phyloP scores from a whole-genome alignment of 805 yeast species.

The Nakazawaea ernobii region DNA sequence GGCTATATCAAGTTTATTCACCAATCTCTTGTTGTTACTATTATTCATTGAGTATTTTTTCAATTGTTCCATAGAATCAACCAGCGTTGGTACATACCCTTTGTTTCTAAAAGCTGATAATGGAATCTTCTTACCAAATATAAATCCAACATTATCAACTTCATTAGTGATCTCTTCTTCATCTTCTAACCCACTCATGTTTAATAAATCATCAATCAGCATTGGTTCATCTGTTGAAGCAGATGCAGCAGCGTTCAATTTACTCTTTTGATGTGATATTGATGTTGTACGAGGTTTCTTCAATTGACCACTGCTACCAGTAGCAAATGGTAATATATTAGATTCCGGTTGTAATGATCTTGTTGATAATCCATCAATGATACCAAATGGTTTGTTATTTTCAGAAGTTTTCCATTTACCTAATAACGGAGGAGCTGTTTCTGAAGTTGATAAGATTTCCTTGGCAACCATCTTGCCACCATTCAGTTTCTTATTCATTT shows the following conservation, averaged over 20 bases:
- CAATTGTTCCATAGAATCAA: constrained; percentile 7
- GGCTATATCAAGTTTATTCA: neutral
- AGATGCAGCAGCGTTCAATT: too few species aligned
- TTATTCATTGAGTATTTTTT: constrained; percentile 1
- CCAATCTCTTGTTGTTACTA: constrained; percentile 1
- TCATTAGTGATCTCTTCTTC: constrained; percentile 35
- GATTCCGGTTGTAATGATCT: constrained; percentile 58
- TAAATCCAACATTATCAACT: constrained; percentile 2
- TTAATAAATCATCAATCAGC: constrained; percentile 71
- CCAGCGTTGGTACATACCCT: constrained; percentile 31
- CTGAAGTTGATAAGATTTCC: constrained; percentile 85
- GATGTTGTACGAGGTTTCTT: neutral
- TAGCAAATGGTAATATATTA: constrained; percentile 17
- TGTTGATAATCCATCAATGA: constrained; percentile 91
- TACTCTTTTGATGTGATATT: neutral
- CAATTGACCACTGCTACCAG: neutral
- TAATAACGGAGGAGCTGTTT: constrained; percentile 83
- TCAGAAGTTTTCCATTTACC: constrained; percentile 87
- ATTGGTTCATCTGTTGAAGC: constrained; percentile 16
- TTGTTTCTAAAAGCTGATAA: constrained; percentile 88
- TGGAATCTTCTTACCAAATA: constrained; percentile 47
- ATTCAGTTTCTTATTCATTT: constrained; percentile 43
- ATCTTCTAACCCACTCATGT: constrained; percentile 83
- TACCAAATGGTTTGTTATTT: constrained; percentile 76
- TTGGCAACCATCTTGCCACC: constrained; percentile 82